Evolutionary conservation across 495 filamentous ascomycete genomes (phyloP).

Genomic region (Tetracladium marchalianum): DNA sequence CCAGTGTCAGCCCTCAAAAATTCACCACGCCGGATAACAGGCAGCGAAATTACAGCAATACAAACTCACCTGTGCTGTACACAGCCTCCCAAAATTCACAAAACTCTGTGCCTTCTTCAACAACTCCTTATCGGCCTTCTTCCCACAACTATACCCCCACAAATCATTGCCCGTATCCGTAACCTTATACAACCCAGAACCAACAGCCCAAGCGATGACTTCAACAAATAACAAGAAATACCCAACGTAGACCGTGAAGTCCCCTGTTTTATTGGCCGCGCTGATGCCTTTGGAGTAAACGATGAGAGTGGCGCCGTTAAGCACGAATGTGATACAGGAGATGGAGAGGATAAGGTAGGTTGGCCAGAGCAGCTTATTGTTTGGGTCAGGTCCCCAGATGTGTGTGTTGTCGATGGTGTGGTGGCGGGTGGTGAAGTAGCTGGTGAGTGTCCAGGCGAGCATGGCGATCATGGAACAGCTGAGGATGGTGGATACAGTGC

Average conservation of each 20-base stretch:
- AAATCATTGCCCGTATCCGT: conserved; percentile 4
- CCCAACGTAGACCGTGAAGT: not conserved
- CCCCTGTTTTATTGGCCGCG: conserved; percentile 9
- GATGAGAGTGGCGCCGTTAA: conserved; percentile 8
- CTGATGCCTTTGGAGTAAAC: conserved; percentile 4
- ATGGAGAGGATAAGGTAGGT: conserved; percentile 9
- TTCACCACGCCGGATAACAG: not conserved
- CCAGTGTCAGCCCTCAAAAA: not conserved
- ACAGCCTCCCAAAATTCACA: conserved; percentile 13
- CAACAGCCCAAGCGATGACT: conserved; percentile 8
- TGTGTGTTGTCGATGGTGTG: not conserved
- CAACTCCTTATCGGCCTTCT: conserved; percentile 4
- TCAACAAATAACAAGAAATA: conserved; percentile 3
- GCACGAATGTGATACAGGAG: conserved; percentile 6
- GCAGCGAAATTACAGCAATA: not conserved
- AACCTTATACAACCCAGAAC: conserved; percentile 2
- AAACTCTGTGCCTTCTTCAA: conserved; percentile 8
- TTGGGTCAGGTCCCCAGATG: no score
- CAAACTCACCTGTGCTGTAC: conserved; percentile 10
- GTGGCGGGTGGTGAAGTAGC: conserved; percentile 12
- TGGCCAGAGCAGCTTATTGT: conserved; percentile 4
- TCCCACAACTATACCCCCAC: conserved; percentile 13
- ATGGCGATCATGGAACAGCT: conserved; percentile 8
- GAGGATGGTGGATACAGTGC: conserved; percentile 4
- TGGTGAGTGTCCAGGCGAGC: conserved; percentile 4